Percentiles rank a stretch among this genome's conserved stretches.
Evolutionary conservation across 805 yeast species (phyloP).

Genomic region (Candida multigemmis): DNA sequence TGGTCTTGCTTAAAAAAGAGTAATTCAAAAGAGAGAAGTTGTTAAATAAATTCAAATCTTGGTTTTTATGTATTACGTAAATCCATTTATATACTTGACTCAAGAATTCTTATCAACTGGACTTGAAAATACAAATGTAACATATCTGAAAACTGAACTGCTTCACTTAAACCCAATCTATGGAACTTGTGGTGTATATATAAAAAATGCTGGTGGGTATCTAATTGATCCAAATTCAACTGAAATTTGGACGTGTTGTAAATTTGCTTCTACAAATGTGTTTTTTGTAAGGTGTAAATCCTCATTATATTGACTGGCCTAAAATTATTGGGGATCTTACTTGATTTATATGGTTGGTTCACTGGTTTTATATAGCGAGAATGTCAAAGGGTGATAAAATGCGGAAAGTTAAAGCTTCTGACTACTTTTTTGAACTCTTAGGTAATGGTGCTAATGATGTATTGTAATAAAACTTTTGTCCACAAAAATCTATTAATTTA

Average conservation of each 20-base stretch:
- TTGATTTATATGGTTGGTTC: constrained; percentile 15
- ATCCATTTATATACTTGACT: constrained; percentile 26
- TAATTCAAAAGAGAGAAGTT: too few species aligned
- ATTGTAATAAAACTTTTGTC: too few species aligned
- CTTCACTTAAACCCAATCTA: constrained; percentile 13
- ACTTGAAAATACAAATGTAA: constrained; percentile 16
- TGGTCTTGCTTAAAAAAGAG: too few species aligned
- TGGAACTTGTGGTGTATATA: too few species aligned
- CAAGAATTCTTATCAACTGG: constrained; percentile 19
- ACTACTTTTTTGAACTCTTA: too few species aligned
- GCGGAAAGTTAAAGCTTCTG: too few species aligned
- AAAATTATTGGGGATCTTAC: constrained; percentile 24
- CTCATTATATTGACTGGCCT: constrained; percentile 12
- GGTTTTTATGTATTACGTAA: constrained; percentile 27
- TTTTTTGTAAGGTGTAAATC: constrained; percentile 14
- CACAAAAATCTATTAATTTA: too few species aligned
- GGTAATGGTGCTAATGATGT: too few species aligned
- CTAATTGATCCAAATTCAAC: constrained; percentile 9
- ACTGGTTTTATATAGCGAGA: constrained; percentile 52
- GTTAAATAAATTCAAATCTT: too few species aligned
- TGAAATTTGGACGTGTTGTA: constrained; percentile 14
- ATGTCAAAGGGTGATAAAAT: constrained; percentile 59
- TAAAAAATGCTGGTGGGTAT: constrained; percentile 14
- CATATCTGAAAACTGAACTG: constrained; percentile 14
- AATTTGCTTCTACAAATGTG: constrained; percentile 14